These are phyloP conservation scores for Calonectria hawksworthii DNA, from an alignment of 2,329 filamentous ascomycete genomes.

Conservation along the genomic window DNA sequence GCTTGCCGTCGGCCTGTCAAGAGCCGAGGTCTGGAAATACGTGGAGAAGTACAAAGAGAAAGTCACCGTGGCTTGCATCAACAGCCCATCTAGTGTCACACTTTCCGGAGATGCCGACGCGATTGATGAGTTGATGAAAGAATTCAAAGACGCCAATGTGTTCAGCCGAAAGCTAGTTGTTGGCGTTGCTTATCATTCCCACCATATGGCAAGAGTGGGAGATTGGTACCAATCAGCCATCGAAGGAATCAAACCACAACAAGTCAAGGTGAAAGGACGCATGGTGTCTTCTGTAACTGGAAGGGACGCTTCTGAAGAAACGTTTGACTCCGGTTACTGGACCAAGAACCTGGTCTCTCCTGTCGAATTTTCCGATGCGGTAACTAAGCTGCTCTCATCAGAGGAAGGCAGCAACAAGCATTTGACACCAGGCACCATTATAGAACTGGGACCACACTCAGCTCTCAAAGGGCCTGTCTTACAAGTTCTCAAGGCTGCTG, in stretches of 20 bases:
- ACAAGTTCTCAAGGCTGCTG: background rate
- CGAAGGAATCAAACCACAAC: background rate
- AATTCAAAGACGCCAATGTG: background rate
- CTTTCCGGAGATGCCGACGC: background rate
- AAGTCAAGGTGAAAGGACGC: background rate
- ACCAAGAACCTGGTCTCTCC: background rate
- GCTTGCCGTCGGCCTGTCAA: background rate
- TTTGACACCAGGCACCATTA: background rate
- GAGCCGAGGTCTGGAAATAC: background rate
- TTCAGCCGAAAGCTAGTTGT: background rate
- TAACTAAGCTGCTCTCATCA: background rate
- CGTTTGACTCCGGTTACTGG: background rate
- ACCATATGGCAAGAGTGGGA: background rate
- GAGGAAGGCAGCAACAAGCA: background rate
- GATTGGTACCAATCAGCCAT: background rate
- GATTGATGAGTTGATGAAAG: background rate
- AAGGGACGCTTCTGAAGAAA: background rate
- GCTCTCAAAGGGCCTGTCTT: background rate
- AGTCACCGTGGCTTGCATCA: background rate
- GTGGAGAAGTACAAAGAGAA: background rate
- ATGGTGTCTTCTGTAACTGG: background rate
- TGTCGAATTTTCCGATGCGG: background rate
- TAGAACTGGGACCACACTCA: background rate
- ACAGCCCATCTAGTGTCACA: background rate
- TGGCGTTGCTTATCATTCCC: background rate